Conservation (phyloP, 306 rosid genomes). For the Quercus bicolor region DNA sequence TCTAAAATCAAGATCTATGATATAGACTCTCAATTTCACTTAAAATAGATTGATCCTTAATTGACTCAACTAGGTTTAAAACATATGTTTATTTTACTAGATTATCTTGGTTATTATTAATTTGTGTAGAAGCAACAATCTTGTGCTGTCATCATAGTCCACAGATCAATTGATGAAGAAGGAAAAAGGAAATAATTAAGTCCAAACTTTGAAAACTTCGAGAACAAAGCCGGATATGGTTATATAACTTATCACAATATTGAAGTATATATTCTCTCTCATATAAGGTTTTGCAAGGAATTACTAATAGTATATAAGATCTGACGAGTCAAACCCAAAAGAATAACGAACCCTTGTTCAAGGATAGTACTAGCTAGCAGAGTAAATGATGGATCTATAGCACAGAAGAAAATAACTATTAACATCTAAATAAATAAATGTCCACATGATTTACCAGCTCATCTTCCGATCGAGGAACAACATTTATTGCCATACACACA, state of each 20-base stretch:
- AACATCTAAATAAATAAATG: constrained; percentile 23
- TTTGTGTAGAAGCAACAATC: not conserved
- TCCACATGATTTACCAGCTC: constrained; percentile 22
- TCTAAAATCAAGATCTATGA: too few relatives aligned
- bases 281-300: not conserved
- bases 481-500: constrained; percentile 38
- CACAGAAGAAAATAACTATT: constrained; percentile 14
- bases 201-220: not conserved
- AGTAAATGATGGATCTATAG: constrained; percentile 24
- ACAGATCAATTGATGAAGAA: not conserved
- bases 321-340: not conserved
- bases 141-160: not conserved
- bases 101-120: not conserved
- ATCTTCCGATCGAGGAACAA: constrained; percentile 13
- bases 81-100: not conserved
- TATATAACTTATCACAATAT: not conserved
- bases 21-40: too few relatives aligned
- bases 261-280: not conserved
- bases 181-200: not conserved
- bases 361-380: not conserved
- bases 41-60: too few relatives aligned
- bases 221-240: not conserved
- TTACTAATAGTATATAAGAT: not conserved
- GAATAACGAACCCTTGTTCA: not conserved
- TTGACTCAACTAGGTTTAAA: too few relatives aligned